Base-by-base conservation (phyloP, 2,329 filamentous ascomycete genomes). In the Hypoxylon sp. region DNA sequence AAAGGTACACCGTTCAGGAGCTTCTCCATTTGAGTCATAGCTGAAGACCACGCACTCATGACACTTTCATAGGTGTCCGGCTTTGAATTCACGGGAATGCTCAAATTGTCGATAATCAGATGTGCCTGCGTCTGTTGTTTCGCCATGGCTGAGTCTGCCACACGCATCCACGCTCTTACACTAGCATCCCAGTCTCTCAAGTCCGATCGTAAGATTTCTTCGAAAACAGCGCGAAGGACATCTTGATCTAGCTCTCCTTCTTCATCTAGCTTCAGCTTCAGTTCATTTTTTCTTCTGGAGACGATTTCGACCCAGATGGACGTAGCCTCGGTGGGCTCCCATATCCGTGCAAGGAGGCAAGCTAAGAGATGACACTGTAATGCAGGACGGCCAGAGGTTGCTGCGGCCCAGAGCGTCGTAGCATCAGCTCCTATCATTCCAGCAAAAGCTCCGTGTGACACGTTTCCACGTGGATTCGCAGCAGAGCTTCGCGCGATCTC, bases 81-180 rank as follows among this genome's bases (percentile, higher is more conserved):
- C 8, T 67, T 68, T 11, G 24, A 56, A 19, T 75, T 73, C 42
- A 78, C 72, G 0, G 73, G 67, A 2, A 76, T 31, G 17, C 51
- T 54, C 1, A 80, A 51, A 54, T 81, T 78, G 11, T 77, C 66
- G 19, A 77, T 44, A 31, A 80, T 77, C 0, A 79, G 68, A 17
- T 60, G 70, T 0, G 79, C 58, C 48, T 79, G 75, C 6, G 63
- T 75, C 14, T 77, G 74, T 50, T 79, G 52, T 4, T 26, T 22
- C 2, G 11, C 24, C 63, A 69, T 80, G 13, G 68, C 74, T 5
- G 61, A 35, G 52, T 81, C 79, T 5, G 78, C 80, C 1, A 63
- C 74, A 2, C 68, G 66, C 1, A 82, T 67, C 81, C 81, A 83
- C 0, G 80, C 66, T 2, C 80, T 71, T 0, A 78, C 77, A 56